Evolutionary conservation across 1,284 basidiomycete genomes (phyloP), one percentile per base, ranked within the genome.

Genomic region (Albatrellus sp.): DNA sequence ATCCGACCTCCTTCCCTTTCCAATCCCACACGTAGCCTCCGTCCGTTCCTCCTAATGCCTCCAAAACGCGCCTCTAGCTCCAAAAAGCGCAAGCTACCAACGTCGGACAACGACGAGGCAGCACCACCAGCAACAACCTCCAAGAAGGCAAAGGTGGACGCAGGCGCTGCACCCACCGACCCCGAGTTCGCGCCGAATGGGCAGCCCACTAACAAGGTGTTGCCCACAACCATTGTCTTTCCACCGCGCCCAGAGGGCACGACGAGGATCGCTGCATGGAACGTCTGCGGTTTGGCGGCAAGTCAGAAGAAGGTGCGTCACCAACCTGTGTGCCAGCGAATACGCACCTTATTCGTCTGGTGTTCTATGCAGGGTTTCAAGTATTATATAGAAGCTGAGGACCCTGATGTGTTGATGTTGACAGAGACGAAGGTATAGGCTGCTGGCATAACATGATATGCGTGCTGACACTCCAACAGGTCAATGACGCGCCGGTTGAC

Each of bases 371-470:
- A 89, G 84, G 87, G 88, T 0, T 88, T 90, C 63, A 79, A 75
- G 53, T 60, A 67, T 52, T 91, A 91, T 55, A 66, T 90, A 20
- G 78, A 85, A 53, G 86, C 87, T 1, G 87, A 91, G 55, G 77
- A 90, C 55, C 75, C 87, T 0, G 87, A 91, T 57, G 68, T 91
- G 17, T 64, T 90, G 29, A 72, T 90, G 10, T 61, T 90, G 40
- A 87, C 82, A 0, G 87, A 91, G 62, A 90, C 86, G 13, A 91
- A 90, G 69, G 83, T 76, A 44, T 7, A 24, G 7, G 24, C 24
- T 24, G 24, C 4, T 24, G 40, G 56, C 36, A 7, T 8, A 24
- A 16, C 14, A 6, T n/a, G 13, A 10, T 8, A 4, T 13, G 28
- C 12, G 11, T 11, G 11, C 19, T 19, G 28, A 37, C 13, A 16